Evolutionary conservation across 1,139 yeast genomes (phyloP).

Genomic region (Protomyces macrosporus): DNA sequence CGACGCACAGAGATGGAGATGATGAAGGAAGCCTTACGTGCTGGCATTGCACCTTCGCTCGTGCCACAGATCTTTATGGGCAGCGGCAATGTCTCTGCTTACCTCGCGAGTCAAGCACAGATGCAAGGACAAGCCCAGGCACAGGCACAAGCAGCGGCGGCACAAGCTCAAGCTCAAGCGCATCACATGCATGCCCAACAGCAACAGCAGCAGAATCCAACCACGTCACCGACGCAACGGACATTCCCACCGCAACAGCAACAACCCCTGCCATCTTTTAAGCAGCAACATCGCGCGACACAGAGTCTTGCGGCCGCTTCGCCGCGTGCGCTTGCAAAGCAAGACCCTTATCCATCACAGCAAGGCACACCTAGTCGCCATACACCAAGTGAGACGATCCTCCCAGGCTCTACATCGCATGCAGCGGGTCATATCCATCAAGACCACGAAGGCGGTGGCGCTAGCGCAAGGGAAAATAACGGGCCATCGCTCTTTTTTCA

Average conservation of each 20-base stretch:
- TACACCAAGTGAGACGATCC: not conserved
- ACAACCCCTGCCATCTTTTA: not conserved
- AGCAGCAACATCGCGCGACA: not conserved
- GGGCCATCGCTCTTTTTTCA: conserved; percentile 10
- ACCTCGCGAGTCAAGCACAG: conserved; percentile 15
- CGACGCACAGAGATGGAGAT: conserved; percentile 27
- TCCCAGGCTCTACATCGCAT: not conserved
- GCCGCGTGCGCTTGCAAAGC: conserved; percentile 10
- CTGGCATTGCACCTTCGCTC: conserved; percentile 16
- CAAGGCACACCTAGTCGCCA: not conserved
- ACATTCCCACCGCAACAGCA: not conserved
- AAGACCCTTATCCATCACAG: not conserved
- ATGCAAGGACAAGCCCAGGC: not conserved
- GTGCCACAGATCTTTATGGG: conserved; percentile 16
- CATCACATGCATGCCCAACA: not conserved
- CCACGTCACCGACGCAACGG: not conserved
- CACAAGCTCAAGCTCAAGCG: not conserved
- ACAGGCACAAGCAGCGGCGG: not conserved
- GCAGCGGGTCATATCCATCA: not conserved
- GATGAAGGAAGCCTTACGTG: conserved; percentile 24
- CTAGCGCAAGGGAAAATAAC: too few relatives aligned
- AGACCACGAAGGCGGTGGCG: not conserved
- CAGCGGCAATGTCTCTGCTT: not conserved
- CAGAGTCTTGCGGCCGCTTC: not conserved
- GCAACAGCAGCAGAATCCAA: not conserved